Evolutionary conservation across 1,284 basidiomycete species (phyloP).

Genomic region (Gastroboletus turbinatus): DNA sequence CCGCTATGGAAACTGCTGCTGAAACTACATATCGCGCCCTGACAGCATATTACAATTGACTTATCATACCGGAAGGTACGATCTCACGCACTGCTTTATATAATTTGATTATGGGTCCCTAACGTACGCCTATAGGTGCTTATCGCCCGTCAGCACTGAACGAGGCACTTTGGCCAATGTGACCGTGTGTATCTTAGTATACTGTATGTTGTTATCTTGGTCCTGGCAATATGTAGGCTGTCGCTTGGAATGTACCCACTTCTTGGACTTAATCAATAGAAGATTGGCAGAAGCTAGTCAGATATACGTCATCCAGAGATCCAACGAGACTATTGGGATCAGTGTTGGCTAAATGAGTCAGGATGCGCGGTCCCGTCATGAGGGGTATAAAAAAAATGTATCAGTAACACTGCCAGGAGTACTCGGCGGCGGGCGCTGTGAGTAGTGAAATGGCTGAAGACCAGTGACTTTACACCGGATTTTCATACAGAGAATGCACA

Average conservation of each 20-base stretch:
- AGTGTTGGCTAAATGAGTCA: neutral
- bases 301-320: neutral
- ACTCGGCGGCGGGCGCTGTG: neutral
- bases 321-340: neutral
- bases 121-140: neutral
- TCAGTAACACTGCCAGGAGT: neutral
- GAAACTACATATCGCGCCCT: conserved; percentile 28
- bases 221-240: neutral
- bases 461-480: neutral
- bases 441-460: neutral
- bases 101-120: neutral
- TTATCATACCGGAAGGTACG: conserved; percentile 6
- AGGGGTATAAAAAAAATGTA: neutral
- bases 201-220: neutral
- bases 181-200: conserved; percentile 3
- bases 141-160: neutral
- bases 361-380: neutral
- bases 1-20: conserved; percentile 34
- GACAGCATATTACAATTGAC: conserved; percentile 20
- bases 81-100: neutral
- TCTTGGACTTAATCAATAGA: neutral
- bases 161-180: neutral
- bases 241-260: conserved; percentile 13
- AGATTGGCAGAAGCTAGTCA: neutral
- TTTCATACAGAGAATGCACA: neutral